A percentile compares a stretch with the other conserved stretches of the same genome.
phyloP scores from a whole-genome alignment of 2,329 filamentous ascomycete genomes.

The Claviceps fusiformis region DNA sequence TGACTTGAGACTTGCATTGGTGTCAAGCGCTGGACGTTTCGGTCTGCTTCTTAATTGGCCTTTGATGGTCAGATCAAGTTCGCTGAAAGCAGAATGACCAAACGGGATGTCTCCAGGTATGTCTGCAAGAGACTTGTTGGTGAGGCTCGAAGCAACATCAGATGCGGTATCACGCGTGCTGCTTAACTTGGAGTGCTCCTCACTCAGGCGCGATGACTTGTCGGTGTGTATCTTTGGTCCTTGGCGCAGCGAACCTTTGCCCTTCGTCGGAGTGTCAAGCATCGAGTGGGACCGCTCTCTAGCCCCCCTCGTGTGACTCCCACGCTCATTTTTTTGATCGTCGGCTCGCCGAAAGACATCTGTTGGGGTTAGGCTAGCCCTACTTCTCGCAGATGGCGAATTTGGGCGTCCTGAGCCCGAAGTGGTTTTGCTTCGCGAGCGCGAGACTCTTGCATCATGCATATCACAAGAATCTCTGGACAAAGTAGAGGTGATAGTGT shows the following conservation, averaged over 20 bases:
- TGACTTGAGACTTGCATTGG: constrained; percentile 43
- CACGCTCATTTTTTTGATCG: constrained; percentile 6
- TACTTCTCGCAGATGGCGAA: constrained; percentile 15
- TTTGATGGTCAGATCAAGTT: constrained; percentile 41
- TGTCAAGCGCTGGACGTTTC: constrained; percentile 33
- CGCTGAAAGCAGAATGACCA: constrained; percentile 53
- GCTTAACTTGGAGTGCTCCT: constrained; percentile 16
- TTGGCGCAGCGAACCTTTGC: constrained; percentile 15
- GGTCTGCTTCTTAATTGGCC: constrained; percentile 29
- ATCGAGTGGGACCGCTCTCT: constrained; percentile 24
- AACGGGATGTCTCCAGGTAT: constrained; percentile 44
- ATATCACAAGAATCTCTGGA: constrained; percentile 10
- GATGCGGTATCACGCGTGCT: constrained; percentile 15
- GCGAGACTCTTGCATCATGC: constrained; percentile 6
- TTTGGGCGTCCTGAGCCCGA: constrained; percentile 11
- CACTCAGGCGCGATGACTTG: constrained; percentile 16
- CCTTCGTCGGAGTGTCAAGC: constrained; percentile 26
- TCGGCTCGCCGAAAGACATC: constrained; percentile 9
- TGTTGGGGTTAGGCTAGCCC: constrained; percentile 14
- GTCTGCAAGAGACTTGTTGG: constrained; percentile 42
- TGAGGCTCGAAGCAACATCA: constrained; percentile 22
- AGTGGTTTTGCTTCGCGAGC: constrained; percentile 16
- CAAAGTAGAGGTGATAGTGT: constrained; percentile 15
- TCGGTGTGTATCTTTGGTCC: constrained; percentile 16
- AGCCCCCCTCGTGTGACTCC: constrained; percentile 18